Conservation (phyloP, 495 filamentous ascomycete species). For the Xylaria castorea region DNA sequence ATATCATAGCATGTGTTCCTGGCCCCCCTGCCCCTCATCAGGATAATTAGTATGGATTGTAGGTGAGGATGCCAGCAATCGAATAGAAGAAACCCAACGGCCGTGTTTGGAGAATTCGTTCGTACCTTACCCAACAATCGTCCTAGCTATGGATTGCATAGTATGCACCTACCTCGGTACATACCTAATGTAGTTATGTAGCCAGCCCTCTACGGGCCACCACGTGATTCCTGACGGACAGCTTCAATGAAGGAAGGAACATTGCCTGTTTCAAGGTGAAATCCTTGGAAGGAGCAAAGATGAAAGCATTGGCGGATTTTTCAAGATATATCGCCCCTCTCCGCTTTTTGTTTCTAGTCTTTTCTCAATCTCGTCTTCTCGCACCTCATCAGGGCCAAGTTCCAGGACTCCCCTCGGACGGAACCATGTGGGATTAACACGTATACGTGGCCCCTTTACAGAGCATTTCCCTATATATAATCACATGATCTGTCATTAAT, state of each 20-base stretch:
- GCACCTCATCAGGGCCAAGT: not conserved
- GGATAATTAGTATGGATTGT: not conserved
- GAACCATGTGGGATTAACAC: no score
- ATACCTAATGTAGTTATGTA: not conserved
- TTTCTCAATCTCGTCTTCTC: not conserved
- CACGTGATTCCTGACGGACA: not conserved
- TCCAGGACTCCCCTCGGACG: not conserved
- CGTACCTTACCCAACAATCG: not conserved
- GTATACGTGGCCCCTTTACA: not conserved
- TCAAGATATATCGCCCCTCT: not conserved
- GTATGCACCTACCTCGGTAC: not conserved
- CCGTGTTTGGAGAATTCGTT: not conserved
- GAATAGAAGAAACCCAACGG: not conserved
- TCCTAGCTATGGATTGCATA: not conserved
- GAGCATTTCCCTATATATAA: not conserved
- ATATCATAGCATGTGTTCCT: not conserved
- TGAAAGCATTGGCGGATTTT: not conserved
- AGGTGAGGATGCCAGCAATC: not conserved
- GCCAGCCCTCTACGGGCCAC: not conserved
- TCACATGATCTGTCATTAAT: not conserved
- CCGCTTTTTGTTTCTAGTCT: not conserved
- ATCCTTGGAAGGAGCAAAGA: conserved; percentile 12
- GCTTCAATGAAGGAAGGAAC: conserved; percentile 14
- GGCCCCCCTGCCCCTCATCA: not conserved
- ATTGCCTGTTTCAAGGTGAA: not conserved